Base-by-base conservation (phyloP, 805 yeast genomes). In the Maudiozyma turicensis region DNA sequence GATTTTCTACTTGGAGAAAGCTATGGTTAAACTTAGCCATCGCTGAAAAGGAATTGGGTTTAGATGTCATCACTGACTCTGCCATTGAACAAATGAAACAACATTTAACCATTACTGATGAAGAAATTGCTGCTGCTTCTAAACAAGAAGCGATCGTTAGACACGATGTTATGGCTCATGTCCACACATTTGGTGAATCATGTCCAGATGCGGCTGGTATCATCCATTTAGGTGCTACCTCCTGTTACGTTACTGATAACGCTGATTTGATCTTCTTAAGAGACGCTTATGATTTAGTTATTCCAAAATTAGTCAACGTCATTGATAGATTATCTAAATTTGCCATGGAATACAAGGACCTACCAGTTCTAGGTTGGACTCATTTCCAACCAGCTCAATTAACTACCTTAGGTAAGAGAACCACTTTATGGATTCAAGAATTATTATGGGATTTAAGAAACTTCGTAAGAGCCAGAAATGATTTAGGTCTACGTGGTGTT, bases 91-190 rank as follows among this genome's bases (percentile, higher is more conserved):
- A 93, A 74, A 84, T 93, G 88, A 71, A 77, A 54, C 66, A 73
- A 26, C 84, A 93, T 68, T 73, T 91, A 61, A 77, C 69, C 46
- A 89, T 93, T 71, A 82, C 96, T 8, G 97, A 91, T 67, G 95
- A 86, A 58, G 98, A 95, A 64, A 88, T 93, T 55, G 88, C 76
- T 50, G 85, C 75, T 50, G 98, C 99, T 42, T 73, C 90, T 50
- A 80, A 78, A 58, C 97, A 93, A 72, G 99, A 93, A 71, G 96
- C 98, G 47, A 89, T 85, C 67, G 98, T 93, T 50, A 86, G 99
- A 74, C 99, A 93, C 70, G 99, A 93, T 66, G 99, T 93, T 59
- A 93, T 93, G 99, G 96, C 98, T 49, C 99, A 93, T 61, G 99
- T 93, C 50, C 99, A 93, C 66, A 86, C 84, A 50, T 93, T 86